Base-by-base conservation (phyloP, 176 grass and related monocot species). In the Musa acuminata region DNA sequence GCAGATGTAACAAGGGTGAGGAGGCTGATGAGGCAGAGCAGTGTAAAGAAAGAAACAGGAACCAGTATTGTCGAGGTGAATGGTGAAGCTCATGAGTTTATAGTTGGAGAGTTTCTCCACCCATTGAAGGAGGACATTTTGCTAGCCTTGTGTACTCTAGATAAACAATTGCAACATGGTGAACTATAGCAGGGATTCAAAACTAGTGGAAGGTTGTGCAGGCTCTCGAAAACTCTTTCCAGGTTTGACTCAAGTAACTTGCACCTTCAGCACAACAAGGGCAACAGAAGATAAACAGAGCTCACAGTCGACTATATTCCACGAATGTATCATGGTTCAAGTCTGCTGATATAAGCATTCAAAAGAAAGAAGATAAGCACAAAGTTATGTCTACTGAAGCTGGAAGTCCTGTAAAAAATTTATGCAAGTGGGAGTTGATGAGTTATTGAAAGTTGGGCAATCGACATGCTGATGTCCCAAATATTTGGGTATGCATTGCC, bases 1-100 rank as follows among this genome's bases (percentile, higher is more conserved):
- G 69, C 35, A 83, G 70, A 87, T 63, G 89, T 82, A 63, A 81
- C 57, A 64, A 83, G 27, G 17, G 62, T 77, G 24, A 88, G 85
- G 77, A 60, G 75, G 35, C 57, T 79, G 24, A 76, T 85, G 81
- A 81, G 26, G 52, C 69, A 79, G 78, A 76, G 76, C 24, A 75
- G 83, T 11, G 26, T 83, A 52, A 67, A 73, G 54, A 81, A 88
- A 53, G 78, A 88, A 59, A 78, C 71, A 49, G 80, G 85, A 51
- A 72, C 82, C 53, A 85, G 83, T 77, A 62, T 75, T 13, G 75
- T 83, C 52, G 74, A 91, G 54, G 83, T 85, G 64, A 83, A 83
- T 81, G 65, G 58, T 55, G 78, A 75, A 66, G 69, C 74, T 67
- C 69, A 48, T 59, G 69, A 85, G 58, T 88, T 88, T 73, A 49